A percentile compares a stretch with the other conserved stretches of the same genome.
phyloP scores from a whole-genome alignment of 2,329 filamentous ascomycete species.

The Grosmannia huntii region DNA sequence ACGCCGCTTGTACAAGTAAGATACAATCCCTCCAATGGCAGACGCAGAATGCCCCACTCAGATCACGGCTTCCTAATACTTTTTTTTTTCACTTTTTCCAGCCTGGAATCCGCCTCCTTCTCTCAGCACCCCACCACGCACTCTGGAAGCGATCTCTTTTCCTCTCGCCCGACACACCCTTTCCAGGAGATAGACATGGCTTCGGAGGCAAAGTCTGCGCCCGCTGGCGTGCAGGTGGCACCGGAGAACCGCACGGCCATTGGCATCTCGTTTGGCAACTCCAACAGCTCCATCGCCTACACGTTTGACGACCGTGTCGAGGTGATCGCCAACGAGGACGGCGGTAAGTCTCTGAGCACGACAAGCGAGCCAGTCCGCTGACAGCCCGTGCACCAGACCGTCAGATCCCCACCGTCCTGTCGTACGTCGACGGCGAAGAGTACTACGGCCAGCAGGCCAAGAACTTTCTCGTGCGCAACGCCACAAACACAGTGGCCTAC shows the following conservation, averaged over 20 bases:
- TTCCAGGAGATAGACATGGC: constrained; percentile 3
- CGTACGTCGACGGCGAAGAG: constrained; percentile 91
- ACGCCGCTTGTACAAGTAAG: no score
- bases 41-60: not conserved
- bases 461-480: constrained; percentile 81
- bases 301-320: constrained; percentile 90
- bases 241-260: constrained; percentile 60
- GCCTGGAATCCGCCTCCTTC: not conserved
- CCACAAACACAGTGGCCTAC: constrained; percentile 84
- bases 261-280: constrained; percentile 96
- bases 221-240: constrained; percentile 17
- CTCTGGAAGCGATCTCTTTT: not conserved
- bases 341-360: constrained; percentile 46
- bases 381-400: constrained; percentile 48
- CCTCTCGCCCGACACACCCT: not conserved
- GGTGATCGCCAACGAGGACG: constrained; percentile 98
- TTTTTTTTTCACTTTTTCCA: not conserved
- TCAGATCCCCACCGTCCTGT: constrained; percentile 88
- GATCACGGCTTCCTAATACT: not conserved
- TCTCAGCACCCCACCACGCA: not conserved
- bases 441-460: constrained; percentile 95
- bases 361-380: not conserved
- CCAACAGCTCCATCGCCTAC: constrained; percentile 92
- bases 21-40: not conserved
- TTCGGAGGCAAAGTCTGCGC: constrained; percentile 3